A percentile compares a stretch with the other conserved stretches of the same genome.
phyloP scores from a whole-genome alignment of 352 stramenopile genomes.

The Phytophthora macrochlamydospora region DNA sequence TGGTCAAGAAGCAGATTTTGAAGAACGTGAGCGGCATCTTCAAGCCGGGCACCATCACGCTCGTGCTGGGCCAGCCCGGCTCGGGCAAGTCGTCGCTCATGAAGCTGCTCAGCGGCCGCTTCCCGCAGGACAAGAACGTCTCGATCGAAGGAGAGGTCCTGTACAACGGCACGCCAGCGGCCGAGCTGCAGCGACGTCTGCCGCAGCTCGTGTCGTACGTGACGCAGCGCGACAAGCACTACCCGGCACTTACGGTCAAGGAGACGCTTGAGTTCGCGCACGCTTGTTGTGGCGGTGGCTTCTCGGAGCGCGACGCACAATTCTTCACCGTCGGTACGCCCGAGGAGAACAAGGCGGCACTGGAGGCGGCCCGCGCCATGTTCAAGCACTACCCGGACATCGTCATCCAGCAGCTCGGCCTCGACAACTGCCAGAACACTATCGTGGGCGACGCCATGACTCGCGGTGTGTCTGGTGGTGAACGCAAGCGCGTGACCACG shows the following conservation, averaged over 20 bases:
- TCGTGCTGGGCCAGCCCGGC: constrained; percentile 30
- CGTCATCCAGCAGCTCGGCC: constrained; percentile 52
- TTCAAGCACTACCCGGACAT: constrained; percentile 57
- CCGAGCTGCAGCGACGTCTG: constrained; percentile 38
- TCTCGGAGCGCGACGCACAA: constrained; percentile 33
- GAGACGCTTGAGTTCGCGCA: constrained; percentile 68
- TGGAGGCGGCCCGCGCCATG: constrained; percentile 29
- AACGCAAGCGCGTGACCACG: constrained; percentile 70
- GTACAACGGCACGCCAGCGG: constrained; percentile 47
- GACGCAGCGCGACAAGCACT: constrained; percentile 46
- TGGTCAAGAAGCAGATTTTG: constrained; percentile 31
- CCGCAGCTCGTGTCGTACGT: constrained; percentile 63
- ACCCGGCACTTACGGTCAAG: constrained; percentile 45
- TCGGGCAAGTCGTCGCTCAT: constrained; percentile 37
- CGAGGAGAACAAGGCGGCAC: constrained; percentile 48
- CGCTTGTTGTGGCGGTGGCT: constrained; percentile 49
- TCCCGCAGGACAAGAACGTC: constrained; percentile 44
- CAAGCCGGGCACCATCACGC: constrained; percentile 41
- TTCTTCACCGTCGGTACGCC: constrained; percentile 38
- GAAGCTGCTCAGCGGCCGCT: constrained; percentile 47
- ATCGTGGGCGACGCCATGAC: constrained; percentile 63
- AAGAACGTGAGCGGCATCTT: constrained; percentile 39
- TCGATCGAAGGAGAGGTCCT: constrained; percentile 43
- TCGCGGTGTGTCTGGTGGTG: constrained; percentile 69
- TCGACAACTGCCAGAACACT: constrained; percentile 65